These are phyloP conservation scores for Rhizophlyctis rosea DNA, from an alignment of 192 early-diverging fungal genomes.

Conservation along the genomic window DNA sequence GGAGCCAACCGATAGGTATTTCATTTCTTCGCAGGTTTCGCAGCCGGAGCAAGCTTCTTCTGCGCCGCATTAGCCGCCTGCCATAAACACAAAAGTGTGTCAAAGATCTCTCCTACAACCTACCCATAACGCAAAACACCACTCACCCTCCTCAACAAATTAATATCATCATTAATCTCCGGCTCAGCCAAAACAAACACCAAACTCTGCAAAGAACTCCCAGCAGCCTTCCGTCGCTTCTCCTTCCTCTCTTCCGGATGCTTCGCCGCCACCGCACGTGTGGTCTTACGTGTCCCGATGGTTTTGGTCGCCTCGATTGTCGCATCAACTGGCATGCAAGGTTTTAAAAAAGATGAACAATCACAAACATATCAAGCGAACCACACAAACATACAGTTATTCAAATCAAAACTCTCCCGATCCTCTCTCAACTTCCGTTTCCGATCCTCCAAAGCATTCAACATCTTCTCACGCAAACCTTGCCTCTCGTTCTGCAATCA, in stretches of 20 bases:
- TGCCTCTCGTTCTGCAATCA: constrained; percentile 41
- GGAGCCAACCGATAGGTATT: too few relatives aligned
- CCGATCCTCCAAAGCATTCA: constrained; percentile 72
- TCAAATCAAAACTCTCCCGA: constrained; percentile 76
- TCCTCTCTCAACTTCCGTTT: constrained; percentile 77
- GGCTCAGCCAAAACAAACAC: constrained; percentile 13
- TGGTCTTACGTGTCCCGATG: constrained; percentile 39
- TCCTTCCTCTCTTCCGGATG: constrained; percentile 40
- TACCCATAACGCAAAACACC: too few relatives aligned
- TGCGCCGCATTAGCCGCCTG: too few relatives aligned
- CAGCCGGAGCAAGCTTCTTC: too few relatives aligned
- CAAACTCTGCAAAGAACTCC: constrained; percentile 11
- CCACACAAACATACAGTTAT: constrained; percentile 43
- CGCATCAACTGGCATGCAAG: constrained; percentile 12
- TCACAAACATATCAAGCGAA: background rate
- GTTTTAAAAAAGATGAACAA: background rate
- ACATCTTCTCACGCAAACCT: constrained; percentile 69
- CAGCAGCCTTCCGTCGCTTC: constrained; percentile 30
- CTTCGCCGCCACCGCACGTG: constrained; percentile 39
- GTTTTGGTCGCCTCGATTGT: constrained; percentile 37
- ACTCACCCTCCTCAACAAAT: constrained; percentile 19
- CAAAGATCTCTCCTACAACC: too few relatives aligned
- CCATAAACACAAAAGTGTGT: too few relatives aligned
- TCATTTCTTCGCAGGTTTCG: too few relatives aligned
- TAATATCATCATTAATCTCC: constrained; percentile 12